Percentiles rank a stretch among this genome's conserved stretches.
phyloP scores from a whole-genome alignment of 2,329 filamentous ascomycete genomes.

The Diaporthe destruens region DNA sequence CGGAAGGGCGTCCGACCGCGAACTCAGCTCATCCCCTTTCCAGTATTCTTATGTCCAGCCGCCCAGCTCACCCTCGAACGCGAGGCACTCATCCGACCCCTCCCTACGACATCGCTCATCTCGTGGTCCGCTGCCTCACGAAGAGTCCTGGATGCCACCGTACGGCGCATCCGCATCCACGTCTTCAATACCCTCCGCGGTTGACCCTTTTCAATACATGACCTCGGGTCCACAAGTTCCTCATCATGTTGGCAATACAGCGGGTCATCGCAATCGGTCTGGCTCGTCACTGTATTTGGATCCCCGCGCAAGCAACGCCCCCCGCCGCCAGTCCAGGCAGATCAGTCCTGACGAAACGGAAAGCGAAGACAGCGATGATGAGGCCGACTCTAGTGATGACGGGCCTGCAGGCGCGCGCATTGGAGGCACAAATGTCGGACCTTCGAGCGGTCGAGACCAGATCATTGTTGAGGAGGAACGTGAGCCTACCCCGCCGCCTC shows the following conservation, averaged over 20 bases:
- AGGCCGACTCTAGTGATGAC: conserved; percentile 52
- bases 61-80: conserved; percentile 46
- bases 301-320: conserved; percentile 25
- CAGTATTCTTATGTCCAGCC: conserved; percentile 59
- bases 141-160: conserved; percentile 50
- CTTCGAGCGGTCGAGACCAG: conserved; percentile 50
- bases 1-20: conserved; percentile 35
- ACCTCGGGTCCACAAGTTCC: conserved; percentile 58
- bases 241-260: conserved; percentile 50
- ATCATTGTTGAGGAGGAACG: conserved; percentile 55
- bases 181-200: conserved; percentile 48
- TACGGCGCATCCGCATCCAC: conserved; percentile 46
- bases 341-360: conserved; percentile 36
- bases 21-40: conserved; percentile 56
- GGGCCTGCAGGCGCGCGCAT: conserved; percentile 38
- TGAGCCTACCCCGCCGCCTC: conserved; percentile 43
- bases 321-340: conserved; percentile 39
- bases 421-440: conserved; percentile 36
- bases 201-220: conserved; percentile 68
- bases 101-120: conserved; percentile 51
- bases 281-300: conserved; percentile 46
- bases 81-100: conserved; percentile 62
- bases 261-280: conserved; percentile 54
- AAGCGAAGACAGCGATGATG: conserved; percentile 38
- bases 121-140: conserved; percentile 48